phyloP scores from a whole-genome alignment of 1,284 basidiomycete species.

The Anthracocystis setariae region DNA sequence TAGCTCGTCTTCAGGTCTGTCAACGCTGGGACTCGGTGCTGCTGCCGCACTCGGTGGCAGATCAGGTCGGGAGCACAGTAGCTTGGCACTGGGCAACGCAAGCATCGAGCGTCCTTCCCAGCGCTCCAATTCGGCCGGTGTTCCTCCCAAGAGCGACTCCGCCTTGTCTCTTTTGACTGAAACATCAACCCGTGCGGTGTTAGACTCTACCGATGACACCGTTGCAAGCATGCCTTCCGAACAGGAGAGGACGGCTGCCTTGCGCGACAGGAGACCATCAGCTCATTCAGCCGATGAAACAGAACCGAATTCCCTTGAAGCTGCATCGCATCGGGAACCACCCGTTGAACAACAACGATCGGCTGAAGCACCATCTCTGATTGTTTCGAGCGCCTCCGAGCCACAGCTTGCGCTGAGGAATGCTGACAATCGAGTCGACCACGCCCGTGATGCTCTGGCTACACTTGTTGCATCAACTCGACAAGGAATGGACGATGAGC shows the following conservation, averaged over 20 bases:
- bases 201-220: constrained; percentile 8
- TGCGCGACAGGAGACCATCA: constrained; percentile 1
- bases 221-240: background rate
- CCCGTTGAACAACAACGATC: constrained; percentile 6
- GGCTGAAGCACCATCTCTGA: constrained; percentile 20
- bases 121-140: constrained; percentile 23
- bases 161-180: constrained; percentile 6
- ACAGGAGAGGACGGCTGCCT: background rate
- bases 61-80: constrained; percentile 49
- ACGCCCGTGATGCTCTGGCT: background rate
- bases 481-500: constrained; percentile 14
- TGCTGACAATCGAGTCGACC: background rate
- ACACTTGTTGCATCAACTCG: constrained; percentile 8
- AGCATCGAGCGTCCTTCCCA: constrained; percentile 47
- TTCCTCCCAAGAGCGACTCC: constrained; percentile 22
- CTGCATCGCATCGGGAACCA: background rate
- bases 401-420: constrained; percentile 10
- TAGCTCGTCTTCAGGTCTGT: constrained; percentile 32
- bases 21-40: constrained; percentile 28
- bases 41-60: constrained; percentile 20
- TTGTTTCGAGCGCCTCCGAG: constrained; percentile 41
- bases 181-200: constrained; percentile 18
- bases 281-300: background rate
- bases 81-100: constrained; percentile 58
- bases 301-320: background rate